Base-by-base conservation (phyloP, 225 moss, liverwort and hornwort genomes). In the Anthoceros angustus region DNA sequence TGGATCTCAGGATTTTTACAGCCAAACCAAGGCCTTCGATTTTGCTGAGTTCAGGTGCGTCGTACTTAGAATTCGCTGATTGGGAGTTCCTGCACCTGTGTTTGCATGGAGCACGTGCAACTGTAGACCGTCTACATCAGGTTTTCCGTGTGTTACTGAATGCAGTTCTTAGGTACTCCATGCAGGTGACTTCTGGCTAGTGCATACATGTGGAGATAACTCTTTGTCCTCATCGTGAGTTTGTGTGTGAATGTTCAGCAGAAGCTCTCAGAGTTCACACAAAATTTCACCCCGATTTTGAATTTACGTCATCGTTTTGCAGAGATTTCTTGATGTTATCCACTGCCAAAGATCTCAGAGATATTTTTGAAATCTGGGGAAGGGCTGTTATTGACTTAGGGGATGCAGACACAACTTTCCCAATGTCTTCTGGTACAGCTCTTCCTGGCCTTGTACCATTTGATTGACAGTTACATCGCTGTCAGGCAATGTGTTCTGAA, bases 251-350 rank as follows among this genome's bases (percentile, higher is more conserved):
- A 55, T 9, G 55, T 55, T 55, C 55, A 9, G 55, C n/a, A 55
- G n/a, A 15, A 55, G 4, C 55, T 55, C 32, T 32, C 32, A 32
- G 55, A 9, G 5, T 55, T 55, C 4, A 55, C 16, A 6, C 55
- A 55, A 23, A 55, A 4, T 55, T 9, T 55, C 45, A 55, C 5
- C 55, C 55, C n/a, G 8, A 49, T 5, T 0, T 42, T 41, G 7
- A 67, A 16, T 12, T 12, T 23, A 66, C 42, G 6, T 32, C 32
- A 32, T 32, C 32, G 4, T 9, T 7, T 43, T 45, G 42, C 70
- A 71, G 71, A 25, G 71, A 66, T 42, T 49, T 66, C 41, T 50
- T 71, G 15, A 60, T 71, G 71, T 71, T 49, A 24, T 49, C 64
- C 10, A 66, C 71, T 41, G 38, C 64, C 40, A 71, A 60, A 46